Evolutionary conservation across 371 early-diverging fungal genomes (phyloP), one percentile per base, ranked within the genome.

Genomic region (Mucor sp.): DNA sequence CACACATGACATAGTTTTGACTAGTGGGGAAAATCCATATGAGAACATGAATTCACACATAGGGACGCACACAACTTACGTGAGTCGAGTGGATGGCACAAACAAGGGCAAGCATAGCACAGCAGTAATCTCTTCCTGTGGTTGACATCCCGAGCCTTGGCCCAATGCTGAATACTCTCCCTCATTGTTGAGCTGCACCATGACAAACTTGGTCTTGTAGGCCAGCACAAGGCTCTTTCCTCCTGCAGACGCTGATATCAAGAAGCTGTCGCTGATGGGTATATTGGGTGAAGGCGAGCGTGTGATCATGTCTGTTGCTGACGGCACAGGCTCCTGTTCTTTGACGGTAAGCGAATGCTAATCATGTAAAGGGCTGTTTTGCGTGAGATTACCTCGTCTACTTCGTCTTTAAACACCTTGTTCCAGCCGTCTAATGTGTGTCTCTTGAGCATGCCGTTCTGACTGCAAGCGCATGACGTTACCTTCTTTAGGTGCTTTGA

Each of bases 1-100:
- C 88, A 58, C 84, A 76, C 70, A 88, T 85, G 17, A 86, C 71
- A 64, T 84, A 88, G 23, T 85, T 78, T 65, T 86, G 84, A 55
- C 88, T 88, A 68, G 6, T 6, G 8, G 7, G 33, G 9, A 0
- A 30, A n/a, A 33, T 21, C 23, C 33, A 8, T 12, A n/a, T 58
- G 19, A 19, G 6, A n/a, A 44, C 43, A 14, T 21, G 4, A 57
- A 4, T 53, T 27, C 9, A 53, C 4, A 53, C 14, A 27, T 17
- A 41, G n/a, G n/a, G n/a, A 14, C 30, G 19, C 6, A 11, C 33
- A 27, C 14, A 2, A 60, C 69, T 62, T 79, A 85, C 86, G 76
- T 87, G 74, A 78, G 78, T 30, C 81, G 70, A 28, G 84, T 82
- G 0, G 85, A 83, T 4, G 88, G 87, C 0, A 83, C 81, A 75